These are phyloP conservation scores for Nemania sp. DNA, from an alignment of 2,329 filamentous ascomycete genomes.

Conservation along the genomic window DNA sequence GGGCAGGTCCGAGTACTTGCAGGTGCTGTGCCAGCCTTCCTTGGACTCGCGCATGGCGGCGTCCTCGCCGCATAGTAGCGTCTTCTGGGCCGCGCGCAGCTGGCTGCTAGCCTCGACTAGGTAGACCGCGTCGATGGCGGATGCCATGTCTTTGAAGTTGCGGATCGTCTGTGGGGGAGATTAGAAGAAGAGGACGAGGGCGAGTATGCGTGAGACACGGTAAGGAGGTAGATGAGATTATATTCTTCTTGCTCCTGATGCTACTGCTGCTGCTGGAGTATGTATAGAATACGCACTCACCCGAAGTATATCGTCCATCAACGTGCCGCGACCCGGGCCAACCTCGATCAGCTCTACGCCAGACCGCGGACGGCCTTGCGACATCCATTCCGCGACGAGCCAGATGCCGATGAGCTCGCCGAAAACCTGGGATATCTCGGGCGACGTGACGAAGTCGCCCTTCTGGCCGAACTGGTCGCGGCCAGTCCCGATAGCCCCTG, in stretches of 20 bases:
- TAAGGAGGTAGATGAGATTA: background rate
- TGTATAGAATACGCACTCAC: slow-evolving; percentile 61
- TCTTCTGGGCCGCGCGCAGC: slow-evolving; percentile 76
- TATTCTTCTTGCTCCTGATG: too few relatives aligned
- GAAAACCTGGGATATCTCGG: slow-evolving; percentile 96
- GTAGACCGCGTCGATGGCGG: slow-evolving; percentile 83
- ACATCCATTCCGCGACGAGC: slow-evolving; percentile 96
- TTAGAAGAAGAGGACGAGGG: slow-evolving; percentile 8
- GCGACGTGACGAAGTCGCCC: slow-evolving; percentile 95
- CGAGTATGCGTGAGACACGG: background rate
- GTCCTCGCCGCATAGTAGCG: slow-evolving; percentile 75
- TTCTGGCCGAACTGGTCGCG: slow-evolving; percentile 89
- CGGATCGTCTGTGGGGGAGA: slow-evolving; percentile 67
- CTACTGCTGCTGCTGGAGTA: too few relatives aligned
- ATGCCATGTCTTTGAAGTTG: slow-evolving; percentile 77
- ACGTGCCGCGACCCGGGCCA: slow-evolving; percentile 87
- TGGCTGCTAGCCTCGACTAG: slow-evolving; percentile 90
- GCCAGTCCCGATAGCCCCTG: slow-evolving; percentile 66
- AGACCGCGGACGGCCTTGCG: slow-evolving; percentile 72
- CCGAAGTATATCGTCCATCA: slow-evolving; percentile 95
- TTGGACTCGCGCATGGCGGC: slow-evolving; percentile 70
- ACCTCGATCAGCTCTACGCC: slow-evolving; percentile 92
- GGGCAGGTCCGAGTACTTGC: slow-evolving; percentile 74
- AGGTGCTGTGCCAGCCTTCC: slow-evolving; percentile 71
- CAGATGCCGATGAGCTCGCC: slow-evolving; percentile 93